Evolutionary conservation across 257 asterid genomes (phyloP).

Genomic region (Fraxinus excelsior): DNA sequence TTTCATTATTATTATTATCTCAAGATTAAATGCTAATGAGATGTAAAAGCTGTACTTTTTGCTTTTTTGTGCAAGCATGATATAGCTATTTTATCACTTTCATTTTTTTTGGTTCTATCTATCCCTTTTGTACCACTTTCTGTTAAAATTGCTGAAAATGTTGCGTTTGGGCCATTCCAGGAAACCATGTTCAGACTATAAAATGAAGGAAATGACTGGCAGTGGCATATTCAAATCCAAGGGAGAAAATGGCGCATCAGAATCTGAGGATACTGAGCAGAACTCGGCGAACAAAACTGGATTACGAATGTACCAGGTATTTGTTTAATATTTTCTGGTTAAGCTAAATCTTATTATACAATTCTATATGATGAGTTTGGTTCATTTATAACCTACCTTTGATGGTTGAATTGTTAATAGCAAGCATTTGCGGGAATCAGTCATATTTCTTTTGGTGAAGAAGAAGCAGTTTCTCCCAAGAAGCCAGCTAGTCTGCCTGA

Average conservation of each 20-base stretch:
- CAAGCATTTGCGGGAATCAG: slow-evolving; percentile 79
- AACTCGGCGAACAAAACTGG: slow-evolving; percentile 71
- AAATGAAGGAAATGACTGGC: slow-evolving; percentile 97
- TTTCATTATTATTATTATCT: background rate
- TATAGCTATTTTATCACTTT: background rate
- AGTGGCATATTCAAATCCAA: slow-evolving; percentile 81
- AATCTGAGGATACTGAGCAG: slow-evolving; percentile 59
- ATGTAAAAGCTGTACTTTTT: background rate
- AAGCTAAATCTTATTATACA: background rate
- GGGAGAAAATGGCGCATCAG: slow-evolving; percentile 67
- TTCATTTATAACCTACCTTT: background rate
- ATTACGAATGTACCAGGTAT: slow-evolving; percentile 89
- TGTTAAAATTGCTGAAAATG: background rate
- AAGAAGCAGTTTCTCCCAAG: slow-evolving; percentile 76
- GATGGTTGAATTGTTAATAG: slow-evolving; percentile 35
- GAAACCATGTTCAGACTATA: slow-evolving; percentile 94
- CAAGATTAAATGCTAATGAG: background rate
- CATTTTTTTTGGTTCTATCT: background rate
- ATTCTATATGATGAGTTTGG: background rate
- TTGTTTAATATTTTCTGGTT: background rate
- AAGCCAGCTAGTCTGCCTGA: slow-evolving; percentile 80
- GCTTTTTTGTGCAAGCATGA: background rate
- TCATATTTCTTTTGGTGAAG: slow-evolving; percentile 93
- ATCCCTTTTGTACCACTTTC: background rate
- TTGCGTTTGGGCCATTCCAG: slow-evolving; percentile 40